Conservation (phyloP, 129 eudicot species). For the Flaveria sonorensis region DNA sequence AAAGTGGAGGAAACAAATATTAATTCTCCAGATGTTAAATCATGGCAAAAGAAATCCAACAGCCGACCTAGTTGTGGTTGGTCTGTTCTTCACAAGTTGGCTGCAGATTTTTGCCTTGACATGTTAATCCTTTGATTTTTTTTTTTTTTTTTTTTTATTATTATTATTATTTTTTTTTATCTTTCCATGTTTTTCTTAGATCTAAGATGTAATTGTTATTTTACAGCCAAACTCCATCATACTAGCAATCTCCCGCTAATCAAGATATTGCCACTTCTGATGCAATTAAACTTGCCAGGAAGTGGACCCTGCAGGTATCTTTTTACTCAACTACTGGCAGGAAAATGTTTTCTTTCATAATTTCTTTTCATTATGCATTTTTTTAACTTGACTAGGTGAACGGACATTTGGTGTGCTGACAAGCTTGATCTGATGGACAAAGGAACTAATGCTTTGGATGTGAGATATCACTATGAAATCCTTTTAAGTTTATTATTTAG, state of each 20-base stretch:
- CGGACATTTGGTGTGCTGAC: slow-evolving; percentile 73
- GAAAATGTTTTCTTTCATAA: neutral
- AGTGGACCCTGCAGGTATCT: slow-evolving; percentile 64
- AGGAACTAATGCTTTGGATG: slow-evolving; percentile 77
- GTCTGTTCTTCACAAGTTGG: neutral
- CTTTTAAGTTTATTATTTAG: neutral
- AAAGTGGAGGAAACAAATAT: neutral
- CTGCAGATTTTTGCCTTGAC: neutral
- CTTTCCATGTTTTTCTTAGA: neutral
- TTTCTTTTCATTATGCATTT: neutral
- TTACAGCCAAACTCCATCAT: slow-evolving; percentile 65
- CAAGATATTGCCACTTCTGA: slow-evolving; percentile 77
- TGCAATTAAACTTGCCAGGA: slow-evolving; percentile 69
- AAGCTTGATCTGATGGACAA: slow-evolving; percentile 76
- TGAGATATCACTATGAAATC: slow-evolving; percentile 28
- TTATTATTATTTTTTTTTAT: neutral
- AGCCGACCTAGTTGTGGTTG: neutral
- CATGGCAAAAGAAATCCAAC: neutral
- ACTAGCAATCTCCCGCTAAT: slow-evolving; percentile 75
- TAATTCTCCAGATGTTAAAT: neutral
- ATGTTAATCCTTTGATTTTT: neutral
- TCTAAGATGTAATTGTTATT: slow-evolving; percentile 13
- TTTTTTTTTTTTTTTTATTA: no score
- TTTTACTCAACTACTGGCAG: neutral
- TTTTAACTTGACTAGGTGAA: slow-evolving; percentile 45